phyloP scores from a whole-genome alignment of 257 asterid species.

The Plantago elongata region DNA sequence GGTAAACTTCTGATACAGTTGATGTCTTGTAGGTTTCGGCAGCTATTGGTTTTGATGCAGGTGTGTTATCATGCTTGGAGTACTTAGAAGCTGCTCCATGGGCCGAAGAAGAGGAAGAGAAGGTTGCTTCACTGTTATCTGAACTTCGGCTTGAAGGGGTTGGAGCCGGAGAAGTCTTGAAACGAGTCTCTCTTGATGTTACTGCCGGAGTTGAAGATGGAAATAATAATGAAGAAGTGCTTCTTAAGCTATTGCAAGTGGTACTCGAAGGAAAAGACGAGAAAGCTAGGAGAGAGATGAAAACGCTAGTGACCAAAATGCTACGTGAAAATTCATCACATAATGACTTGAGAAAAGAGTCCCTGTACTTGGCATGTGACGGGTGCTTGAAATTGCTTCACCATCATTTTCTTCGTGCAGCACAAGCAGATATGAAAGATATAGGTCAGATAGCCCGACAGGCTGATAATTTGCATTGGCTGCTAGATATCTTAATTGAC shows the following conservation, averaged over 20 bases:
- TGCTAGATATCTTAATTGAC: slow-evolving; percentile 80
- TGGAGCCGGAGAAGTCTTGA: slow-evolving; percentile 85
- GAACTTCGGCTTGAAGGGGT: slow-evolving; percentile 83
- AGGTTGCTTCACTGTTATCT: slow-evolving; percentile 75
- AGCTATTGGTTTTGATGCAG: slow-evolving; percentile 93
- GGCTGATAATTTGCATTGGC: slow-evolving; percentile 94
- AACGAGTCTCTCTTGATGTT: slow-evolving; percentile 74
- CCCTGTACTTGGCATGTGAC: slow-evolving; percentile 65
- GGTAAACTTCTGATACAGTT: not conserved
- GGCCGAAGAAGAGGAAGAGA: slow-evolving; percentile 95
- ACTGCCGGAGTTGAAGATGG: slow-evolving; percentile 35
- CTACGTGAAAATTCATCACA: slow-evolving; percentile 75
- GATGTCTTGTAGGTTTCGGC: slow-evolving; percentile 61
- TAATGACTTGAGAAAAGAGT: slow-evolving; percentile 72
- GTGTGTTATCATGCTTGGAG: slow-evolving; percentile 82
- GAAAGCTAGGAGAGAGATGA: slow-evolving; percentile 96
- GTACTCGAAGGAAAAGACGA: slow-evolving; percentile 97
- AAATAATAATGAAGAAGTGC: slow-evolving; percentile 63
- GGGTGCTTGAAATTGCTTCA: slow-evolving; percentile 59
- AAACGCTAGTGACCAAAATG: slow-evolving; percentile 69
- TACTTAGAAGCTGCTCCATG: slow-evolving; percentile 98
- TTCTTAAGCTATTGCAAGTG: slow-evolving; percentile 69
- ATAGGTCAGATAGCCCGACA: slow-evolving; percentile 73
- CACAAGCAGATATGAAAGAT: slow-evolving; percentile 41
- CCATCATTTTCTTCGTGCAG: slow-evolving; percentile 43